Conservation (phyloP, 192 early-diverging fungal species). For the Backusella westeae region DNA sequence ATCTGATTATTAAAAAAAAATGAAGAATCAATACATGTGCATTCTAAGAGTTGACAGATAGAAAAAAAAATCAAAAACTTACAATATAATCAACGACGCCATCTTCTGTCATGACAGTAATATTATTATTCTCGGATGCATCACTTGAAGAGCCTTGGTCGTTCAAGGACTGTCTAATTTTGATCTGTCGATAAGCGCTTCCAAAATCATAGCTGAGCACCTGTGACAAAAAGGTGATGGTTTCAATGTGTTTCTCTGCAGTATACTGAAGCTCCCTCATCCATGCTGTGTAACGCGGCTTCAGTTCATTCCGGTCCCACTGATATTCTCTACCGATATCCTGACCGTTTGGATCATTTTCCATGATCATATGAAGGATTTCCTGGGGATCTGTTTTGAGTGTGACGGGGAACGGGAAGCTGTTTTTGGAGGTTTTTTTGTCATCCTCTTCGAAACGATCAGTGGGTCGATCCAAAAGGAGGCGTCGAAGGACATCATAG, state of each 20-base stretch:
- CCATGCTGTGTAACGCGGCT: conserved; percentile 37
- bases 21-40: neutral
- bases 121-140: neutral
- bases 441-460: neutral
- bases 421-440: neutral
- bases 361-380: conserved; percentile 17
- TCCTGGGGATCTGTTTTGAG: conserved; percentile 29
- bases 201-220: conserved; percentile 40
- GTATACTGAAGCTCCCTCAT: conserved; percentile 40
- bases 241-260: conserved; percentile 35
- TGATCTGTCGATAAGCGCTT: conserved; percentile 35
- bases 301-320: neutral
- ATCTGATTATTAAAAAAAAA: conserved; percentile 14
- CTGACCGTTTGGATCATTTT: conserved; percentile 9
- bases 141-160: neutral
- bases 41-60: neutral
- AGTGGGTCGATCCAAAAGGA: conserved; percentile 25
- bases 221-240: conserved; percentile 37
- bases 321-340: neutral
- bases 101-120: conserved; percentile 35
- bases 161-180: conserved; percentile 14
- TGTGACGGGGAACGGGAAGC: conserved; percentile 26
- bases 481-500: conserved; percentile 30
- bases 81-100: conserved; percentile 36
- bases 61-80: neutral